A percentile compares a stretch with the other conserved stretches of the same genome.
Conservation (phyloP, 108 stramenopile species). For the Phaeodactylum tricornutum region DNA sequence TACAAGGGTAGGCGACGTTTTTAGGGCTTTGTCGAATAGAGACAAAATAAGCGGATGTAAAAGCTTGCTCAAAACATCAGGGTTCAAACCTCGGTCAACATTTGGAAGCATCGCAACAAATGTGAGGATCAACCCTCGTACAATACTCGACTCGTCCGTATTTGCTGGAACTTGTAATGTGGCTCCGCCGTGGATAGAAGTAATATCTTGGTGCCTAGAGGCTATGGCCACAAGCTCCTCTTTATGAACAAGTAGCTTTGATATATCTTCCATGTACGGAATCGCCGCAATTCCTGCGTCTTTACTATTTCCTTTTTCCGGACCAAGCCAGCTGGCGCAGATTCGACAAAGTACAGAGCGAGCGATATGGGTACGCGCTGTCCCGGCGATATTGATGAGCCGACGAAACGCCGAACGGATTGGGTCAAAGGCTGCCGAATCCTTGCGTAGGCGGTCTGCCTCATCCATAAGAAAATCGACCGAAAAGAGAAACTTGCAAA, state of each 20-base stretch:
- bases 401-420: constrained; percentile 54
- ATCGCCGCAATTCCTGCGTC: constrained; percentile 46
- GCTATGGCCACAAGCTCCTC: constrained; percentile 53
- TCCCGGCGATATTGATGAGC: constrained; percentile 46
- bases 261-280: constrained; percentile 62
- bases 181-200: constrained; percentile 2
- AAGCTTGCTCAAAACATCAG: constrained; percentile 41
- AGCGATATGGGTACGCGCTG: constrained; percentile 41
- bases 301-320: constrained; percentile 9
- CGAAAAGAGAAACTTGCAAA: constrained; percentile 58
- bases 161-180: constrained; percentile 18
- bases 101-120: constrained; percentile 62
- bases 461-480: constrained; percentile 44
- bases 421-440: constrained; percentile 24
- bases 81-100: constrained; percentile 23
- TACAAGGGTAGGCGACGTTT: constrained; percentile 18
- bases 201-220: constrained; percentile 28
- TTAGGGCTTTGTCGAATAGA: constrained; percentile 38
- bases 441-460: constrained; percentile 20
- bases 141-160: constrained; percentile 44
- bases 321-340: constrained; percentile 55
- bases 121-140: constrained; percentile 50
- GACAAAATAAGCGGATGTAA: constrained; percentile 44
- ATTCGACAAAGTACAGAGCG: constrained; percentile 42
- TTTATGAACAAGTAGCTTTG: constrained; percentile 65